Base-by-base conservation (phyloP, 1,139 yeast species). In the Taphrina sp. region DNA sequence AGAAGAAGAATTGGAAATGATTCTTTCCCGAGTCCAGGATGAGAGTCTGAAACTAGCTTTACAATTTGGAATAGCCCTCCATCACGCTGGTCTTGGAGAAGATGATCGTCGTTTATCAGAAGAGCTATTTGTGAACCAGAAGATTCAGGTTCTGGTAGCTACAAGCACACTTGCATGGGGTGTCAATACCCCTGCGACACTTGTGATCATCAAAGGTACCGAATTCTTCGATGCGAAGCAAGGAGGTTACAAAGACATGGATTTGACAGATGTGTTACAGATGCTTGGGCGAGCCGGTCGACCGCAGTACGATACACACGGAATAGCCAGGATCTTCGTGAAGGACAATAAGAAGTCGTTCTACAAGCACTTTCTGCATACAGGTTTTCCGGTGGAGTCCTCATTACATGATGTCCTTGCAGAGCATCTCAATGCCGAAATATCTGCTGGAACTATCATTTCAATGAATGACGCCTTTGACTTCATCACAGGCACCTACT, bases 151-250 rank as follows among this genome's bases (percentile, higher is more conserved):
- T 58, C 76, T 92, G 59, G 79, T 94, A 57, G 97, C 98, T 0
- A 92, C 99, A 0, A 85, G 96, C 19, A 92, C 98, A 1, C 76
- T 94, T 63, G 98, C 97, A 0, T 89, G 96, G 94, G 97, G 97
- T 65, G 96, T 92, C 38, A 92, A 92, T 66, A 76, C 92, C 61
- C 97, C 97, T 1, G 97, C 97, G 0, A 92, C 89, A 72, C 74
- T 92, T 64, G 98, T 92, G 5, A 81, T 92, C 52, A 86, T 92
- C 61, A 92, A 92, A 69, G 97, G 97, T 36, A 92, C 98, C 0
- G 94, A 86, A 66, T 85, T 83, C 64, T 86, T 82, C 66, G 95
- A 86, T 68, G 82, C 89, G 10, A 85, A 85, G 66, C 82, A 83
- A 59, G 90, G 84, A 66, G 89, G 80, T 0, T 86, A 85, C 66